Base-by-base conservation (phyloP, 2,329 filamentous ascomycete genomes). In the Nothomitra cinnamomea region DNA sequence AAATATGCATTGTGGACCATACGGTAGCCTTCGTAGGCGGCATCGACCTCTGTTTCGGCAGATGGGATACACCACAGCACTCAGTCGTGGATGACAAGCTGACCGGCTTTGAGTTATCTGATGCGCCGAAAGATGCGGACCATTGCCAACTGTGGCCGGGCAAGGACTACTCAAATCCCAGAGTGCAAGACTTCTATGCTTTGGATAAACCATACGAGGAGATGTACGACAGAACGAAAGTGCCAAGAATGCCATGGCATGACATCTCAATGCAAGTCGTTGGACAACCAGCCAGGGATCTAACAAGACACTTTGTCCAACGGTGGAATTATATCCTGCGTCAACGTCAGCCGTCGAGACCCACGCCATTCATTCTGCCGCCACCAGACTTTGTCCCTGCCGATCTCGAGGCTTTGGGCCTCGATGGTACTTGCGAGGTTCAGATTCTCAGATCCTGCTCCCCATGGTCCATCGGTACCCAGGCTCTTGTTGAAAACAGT, bases 261-360 rank as follows among this genome's bases (percentile, higher is more conserved):
- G 92, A 98, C 66, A 88, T 98, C 57, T 81, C 84, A 2, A 96
- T 98, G 92, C 92, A 96, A 67, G 83, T 98, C 42, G 88, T 96
- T 43, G 92, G 92, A 2, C 92, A 96, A 65, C 92, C 92, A 2
- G 90, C 92, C 12, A 79, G 92, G 59, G 92, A 98, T 69, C 72
- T 96, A 57, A 95, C 89, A 1, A 80, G 92, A 21, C 92, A 96
- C 67, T 98, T 98, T 63, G 88, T 96, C 3, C 92, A 98, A 67
- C 79, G 92, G 56, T 98, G 92, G 92, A 96, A 96, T 66, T 96
- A 96, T 61, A 81, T 98, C 41, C 78, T 95, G 50, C 83, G 92
- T 53, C 89, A 94, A 57, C 82, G 92, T 55, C 95, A 94, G 61
- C 88, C 92, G 3, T 95, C 90, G 1, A 79, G 92, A 19, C 94